Conservation (phyloP, 148 eudicot species). For the Polygonum aviculare region DNA sequence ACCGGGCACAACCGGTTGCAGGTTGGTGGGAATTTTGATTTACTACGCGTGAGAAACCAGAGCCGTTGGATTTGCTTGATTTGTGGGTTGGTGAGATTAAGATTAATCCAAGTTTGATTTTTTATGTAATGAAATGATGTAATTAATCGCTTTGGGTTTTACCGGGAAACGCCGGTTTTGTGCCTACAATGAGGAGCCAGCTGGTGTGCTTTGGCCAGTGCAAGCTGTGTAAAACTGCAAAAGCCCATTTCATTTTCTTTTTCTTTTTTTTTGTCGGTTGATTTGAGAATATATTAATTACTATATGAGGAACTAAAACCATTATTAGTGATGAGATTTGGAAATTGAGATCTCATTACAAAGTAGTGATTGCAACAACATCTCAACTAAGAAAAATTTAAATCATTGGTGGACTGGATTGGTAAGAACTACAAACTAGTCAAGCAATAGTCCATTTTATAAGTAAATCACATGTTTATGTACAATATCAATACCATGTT, state of each 20-base stretch:
- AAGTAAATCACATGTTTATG: neutral
- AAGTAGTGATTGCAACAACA: neutral
- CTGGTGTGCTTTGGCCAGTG: neutral
- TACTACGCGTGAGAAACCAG: neutral
- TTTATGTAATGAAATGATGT: neutral
- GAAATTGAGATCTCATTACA: too few relatives aligned
- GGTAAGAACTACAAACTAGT: neutral
- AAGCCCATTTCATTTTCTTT: neutral
- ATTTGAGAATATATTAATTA: neutral
- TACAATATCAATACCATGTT: too few relatives aligned
- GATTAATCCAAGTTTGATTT: neutral
- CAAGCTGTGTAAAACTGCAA: neutral
- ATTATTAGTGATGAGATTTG: neutral
- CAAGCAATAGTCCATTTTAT: neutral
- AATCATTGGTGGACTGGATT: neutral
- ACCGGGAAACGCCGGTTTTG: slow-evolving; percentile 7
- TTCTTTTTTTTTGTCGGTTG: neutral
- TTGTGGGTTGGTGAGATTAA: slow-evolving; percentile 8
- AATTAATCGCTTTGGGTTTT: slow-evolving; percentile 1
- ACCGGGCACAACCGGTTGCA: neutral
- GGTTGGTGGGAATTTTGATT: neutral
- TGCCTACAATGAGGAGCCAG: neutral
- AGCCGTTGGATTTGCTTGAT: neutral
- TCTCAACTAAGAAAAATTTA: neutral
- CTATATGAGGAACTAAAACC: too few relatives aligned